Base-by-base conservation (phyloP, 805 yeast genomes). In the Starmerella ratchasimensis region DNA sequence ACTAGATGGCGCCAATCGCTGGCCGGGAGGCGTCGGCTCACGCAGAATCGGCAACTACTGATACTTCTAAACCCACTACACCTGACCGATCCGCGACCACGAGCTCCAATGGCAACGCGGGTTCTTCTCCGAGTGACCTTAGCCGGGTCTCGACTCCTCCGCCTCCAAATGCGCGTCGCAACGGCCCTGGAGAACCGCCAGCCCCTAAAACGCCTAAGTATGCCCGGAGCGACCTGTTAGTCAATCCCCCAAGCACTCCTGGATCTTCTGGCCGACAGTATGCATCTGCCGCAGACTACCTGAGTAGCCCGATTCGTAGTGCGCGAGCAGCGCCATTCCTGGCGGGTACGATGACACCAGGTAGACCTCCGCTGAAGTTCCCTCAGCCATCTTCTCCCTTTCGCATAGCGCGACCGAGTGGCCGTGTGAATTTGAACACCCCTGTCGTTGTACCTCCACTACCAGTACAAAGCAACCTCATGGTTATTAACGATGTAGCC, bases 381-480 rank as follows among this genome's bases (percentile, higher is more conserved):
- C 18, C 24, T 16, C 17, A 15, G 19, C 11, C 30, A 21, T 13
- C 31, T 6, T 44, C 15, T 16, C 17, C 18, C 23, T 33, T 19
- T 39, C 48, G 28, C 26, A 27, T 33, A 19, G 28, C 18, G 31
- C 42, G 17, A n/a, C 43, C 31, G 15, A 35, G 39, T 8, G 41
- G 43, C 16, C 33, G 24, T 15, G 36, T 38, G 31, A 20, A 28
- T 28, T 33, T 39, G 14, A 31, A 28, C n/a, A 19, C 34, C 29
- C 37, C 38, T 22, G 36, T 20, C 24, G 23, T 22, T 27, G 35
- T 48, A 20, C 52, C 50, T 10, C 38, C 42, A n/a, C 28, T 51
- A 42, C 55, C 53, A 11, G 36, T 48, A 36, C 51, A 41, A 37
- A 41, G 48, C n/a, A 28, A 47, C 14, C 38, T 45, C 24, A 33